These are phyloP conservation scores for Diplocarpon mali DNA, from an alignment of 2,329 filamentous ascomycete species.

Conservation along the genomic window DNA sequence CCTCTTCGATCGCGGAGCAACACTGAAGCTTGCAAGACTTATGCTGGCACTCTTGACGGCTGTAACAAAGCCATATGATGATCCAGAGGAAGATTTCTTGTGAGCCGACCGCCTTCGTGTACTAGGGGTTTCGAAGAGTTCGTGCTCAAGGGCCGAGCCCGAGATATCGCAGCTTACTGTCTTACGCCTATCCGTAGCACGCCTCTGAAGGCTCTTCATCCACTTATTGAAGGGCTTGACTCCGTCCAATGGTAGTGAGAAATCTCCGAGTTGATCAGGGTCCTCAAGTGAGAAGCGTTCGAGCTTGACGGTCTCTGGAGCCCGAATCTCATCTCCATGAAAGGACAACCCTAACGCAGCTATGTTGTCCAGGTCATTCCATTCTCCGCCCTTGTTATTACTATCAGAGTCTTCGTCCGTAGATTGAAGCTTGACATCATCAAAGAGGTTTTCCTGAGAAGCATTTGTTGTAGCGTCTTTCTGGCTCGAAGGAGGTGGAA, in stretches of 20 bases:
- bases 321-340: slow-evolving; percentile 25
- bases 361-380: slow-evolving; percentile 33
- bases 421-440: slow-evolving; percentile 27
- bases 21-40: slow-evolving; percentile 63
- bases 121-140: slow-evolving; percentile 27
- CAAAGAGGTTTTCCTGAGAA: slow-evolving; percentile 24
- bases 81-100: slow-evolving; percentile 55
- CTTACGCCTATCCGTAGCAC: slow-evolving; percentile 35
- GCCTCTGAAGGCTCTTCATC: slow-evolving; percentile 58
- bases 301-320: slow-evolving; percentile 3
- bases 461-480: slow-evolving; percentile 8
- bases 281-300: slow-evolving; percentile 23
- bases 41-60: slow-evolving; percentile 71
- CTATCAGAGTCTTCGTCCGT: slow-evolving; percentile 16
- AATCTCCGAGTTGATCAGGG: slow-evolving; percentile 8
- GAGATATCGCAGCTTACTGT: slow-evolving; percentile 27
- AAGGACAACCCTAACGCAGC: slow-evolving; percentile 31
- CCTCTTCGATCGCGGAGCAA: slow-evolving; percentile 48
- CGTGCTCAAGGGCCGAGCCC: slow-evolving; percentile 9
- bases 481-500: slow-evolving; percentile 23
- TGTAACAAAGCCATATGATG: slow-evolving; percentile 71
- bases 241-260: slow-evolving; percentile 8
- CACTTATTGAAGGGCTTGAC: slow-evolving; percentile 54
- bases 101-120: slow-evolving; percentile 31
- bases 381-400: slow-evolving; percentile 26